Evolutionary conservation across 2,329 filamentous ascomycete genomes (phyloP).

Genomic region (Lomentospora prolificans): DNA sequence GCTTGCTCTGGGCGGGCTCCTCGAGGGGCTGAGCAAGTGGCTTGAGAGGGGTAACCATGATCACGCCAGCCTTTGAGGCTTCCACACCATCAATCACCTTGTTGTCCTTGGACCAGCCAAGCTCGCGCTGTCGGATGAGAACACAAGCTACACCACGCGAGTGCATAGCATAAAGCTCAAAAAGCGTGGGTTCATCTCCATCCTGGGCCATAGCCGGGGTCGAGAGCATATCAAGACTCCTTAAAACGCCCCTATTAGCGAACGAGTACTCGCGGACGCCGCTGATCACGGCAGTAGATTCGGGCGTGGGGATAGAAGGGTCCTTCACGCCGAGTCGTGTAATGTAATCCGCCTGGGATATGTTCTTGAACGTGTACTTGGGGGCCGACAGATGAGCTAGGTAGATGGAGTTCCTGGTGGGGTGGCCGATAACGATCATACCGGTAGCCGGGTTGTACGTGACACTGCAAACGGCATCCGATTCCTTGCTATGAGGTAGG

Average conservation of each 20-base stretch:
- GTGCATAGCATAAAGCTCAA: constrained; percentile 96
- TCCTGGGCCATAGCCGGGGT: constrained; percentile 55
- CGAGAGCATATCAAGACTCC: constrained; percentile 82
- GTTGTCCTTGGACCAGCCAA: constrained; percentile 86
- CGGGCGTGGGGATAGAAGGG: constrained; percentile 66
- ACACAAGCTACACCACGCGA: constrained; percentile 92
- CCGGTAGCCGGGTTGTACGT: constrained; percentile 86
- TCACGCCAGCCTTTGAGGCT: constrained; percentile 62
- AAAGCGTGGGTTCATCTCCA: constrained; percentile 58
- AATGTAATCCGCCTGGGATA: constrained; percentile 84
- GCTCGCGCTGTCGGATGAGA: constrained; percentile 74
- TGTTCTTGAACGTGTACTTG: constrained; percentile 72
- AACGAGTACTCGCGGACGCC: constrained; percentile 94
- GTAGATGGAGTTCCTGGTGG: constrained; percentile 94
- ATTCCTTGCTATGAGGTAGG: constrained; percentile 90
- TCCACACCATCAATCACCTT: constrained; percentile 75
- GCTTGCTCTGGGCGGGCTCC: constrained; percentile 26
- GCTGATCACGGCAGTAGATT: constrained; percentile 94
- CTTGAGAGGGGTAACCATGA: constrained; percentile 64
- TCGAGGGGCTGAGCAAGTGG: constrained; percentile 36
- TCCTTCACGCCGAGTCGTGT: constrained; percentile 66
- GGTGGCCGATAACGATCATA: constrained; percentile 90
- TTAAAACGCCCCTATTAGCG: constrained; percentile 71
- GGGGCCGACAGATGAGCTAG: constrained; percentile 93
- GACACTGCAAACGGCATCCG: constrained; percentile 95